phyloP scores from a whole-genome alignment of 164 flowering plant species.

The Stephania yunnanensis region DNA sequence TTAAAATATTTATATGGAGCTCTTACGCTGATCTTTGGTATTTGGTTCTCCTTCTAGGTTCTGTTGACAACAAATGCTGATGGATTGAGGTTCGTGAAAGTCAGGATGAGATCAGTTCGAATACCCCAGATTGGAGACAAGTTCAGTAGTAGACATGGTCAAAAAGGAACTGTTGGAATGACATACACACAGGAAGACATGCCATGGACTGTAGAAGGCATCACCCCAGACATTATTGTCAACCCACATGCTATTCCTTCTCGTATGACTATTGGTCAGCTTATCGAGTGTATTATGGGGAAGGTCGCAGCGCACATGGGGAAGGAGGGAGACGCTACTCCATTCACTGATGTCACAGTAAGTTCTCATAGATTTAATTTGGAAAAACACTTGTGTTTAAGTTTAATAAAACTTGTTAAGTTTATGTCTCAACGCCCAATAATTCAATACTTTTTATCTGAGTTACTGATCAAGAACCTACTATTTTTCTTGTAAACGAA shows the following conservation, averaged over 20 bases:
- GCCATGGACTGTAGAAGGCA: conserved; percentile 97
- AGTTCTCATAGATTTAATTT: conserved; percentile 19
- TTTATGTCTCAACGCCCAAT: background rate
- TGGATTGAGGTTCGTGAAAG: conserved; percentile 93
- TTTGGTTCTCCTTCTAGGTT: conserved; percentile 42
- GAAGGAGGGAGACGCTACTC: conserved; percentile 97
- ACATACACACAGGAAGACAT: conserved; percentile 96
- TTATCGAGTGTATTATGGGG: conserved; percentile 97
- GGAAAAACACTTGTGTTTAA: background rate
- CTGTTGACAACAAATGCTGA: conserved; percentile 93
- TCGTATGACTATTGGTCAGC: conserved; percentile 98
- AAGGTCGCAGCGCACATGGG: conserved; percentile 97
- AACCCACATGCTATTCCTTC: conserved; percentile 98
- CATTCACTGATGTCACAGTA: conserved; percentile 92
- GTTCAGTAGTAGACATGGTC: conserved; percentile 95
- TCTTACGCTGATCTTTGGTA: background rate
- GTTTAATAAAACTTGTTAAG: background rate
- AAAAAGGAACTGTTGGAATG: conserved; percentile 97
- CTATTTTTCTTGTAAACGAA: background rate
- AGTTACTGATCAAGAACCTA: background rate
- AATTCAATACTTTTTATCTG: background rate
- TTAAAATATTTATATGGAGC: background rate
- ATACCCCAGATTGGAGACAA: conserved; percentile 98
- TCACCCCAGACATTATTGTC: conserved; percentile 82
- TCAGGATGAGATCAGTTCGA: conserved; percentile 84